phyloP scores from a whole-genome alignment of 2,329 filamentous ascomycete genomes.

The Aspergillus bombycis region DNA sequence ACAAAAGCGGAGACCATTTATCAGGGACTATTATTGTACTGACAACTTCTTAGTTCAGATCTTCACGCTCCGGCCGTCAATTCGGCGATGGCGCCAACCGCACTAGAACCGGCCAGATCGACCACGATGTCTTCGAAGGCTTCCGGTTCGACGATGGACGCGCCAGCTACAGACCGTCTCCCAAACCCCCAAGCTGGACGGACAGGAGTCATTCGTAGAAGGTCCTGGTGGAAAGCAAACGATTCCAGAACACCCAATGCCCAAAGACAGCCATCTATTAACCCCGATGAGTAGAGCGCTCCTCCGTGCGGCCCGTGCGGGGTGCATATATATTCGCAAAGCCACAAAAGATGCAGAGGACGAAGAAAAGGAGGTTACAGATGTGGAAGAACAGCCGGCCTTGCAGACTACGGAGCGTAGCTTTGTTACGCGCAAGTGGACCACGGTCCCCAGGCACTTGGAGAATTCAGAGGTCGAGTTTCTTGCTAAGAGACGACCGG shows the following conservation, averaged over 20 bases:
- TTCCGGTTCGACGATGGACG: conserved; percentile 90
- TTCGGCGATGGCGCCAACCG: conserved; percentile 51
- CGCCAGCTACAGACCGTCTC: conserved; percentile 70
- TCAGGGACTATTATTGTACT: conserved; percentile 12
- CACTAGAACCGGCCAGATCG: conserved; percentile 53
- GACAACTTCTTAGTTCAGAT: conserved; percentile 52
- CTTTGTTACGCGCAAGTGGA: conserved; percentile 63
- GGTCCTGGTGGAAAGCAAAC: conserved; percentile 31
- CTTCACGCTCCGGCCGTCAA: conserved; percentile 60
- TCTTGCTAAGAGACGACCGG: conserved; percentile 64
- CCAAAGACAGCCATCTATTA: conserved; percentile 78
- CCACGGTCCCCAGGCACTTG: conserved; percentile 57
- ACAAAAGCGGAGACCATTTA: not conserved
- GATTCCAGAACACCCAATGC: conserved; percentile 81
- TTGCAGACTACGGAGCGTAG: conserved; percentile 45
- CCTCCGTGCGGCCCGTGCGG: conserved; percentile 77
- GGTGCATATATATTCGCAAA: conserved; percentile 73
- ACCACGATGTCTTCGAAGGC: conserved; percentile 72
- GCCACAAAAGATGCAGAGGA: conserved; percentile 46
- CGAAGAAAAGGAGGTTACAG: conserved; percentile 40
- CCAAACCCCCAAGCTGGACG: conserved; percentile 67
- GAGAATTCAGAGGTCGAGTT: conserved; percentile 64
- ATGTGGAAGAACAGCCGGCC: conserved; percentile 36
- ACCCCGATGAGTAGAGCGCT: conserved; percentile 80
- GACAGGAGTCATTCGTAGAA: conserved; percentile 40